phyloP scores from a whole-genome alignment of 805 yeast genomes.

The Blastobotrys chiropterorum region DNA sequence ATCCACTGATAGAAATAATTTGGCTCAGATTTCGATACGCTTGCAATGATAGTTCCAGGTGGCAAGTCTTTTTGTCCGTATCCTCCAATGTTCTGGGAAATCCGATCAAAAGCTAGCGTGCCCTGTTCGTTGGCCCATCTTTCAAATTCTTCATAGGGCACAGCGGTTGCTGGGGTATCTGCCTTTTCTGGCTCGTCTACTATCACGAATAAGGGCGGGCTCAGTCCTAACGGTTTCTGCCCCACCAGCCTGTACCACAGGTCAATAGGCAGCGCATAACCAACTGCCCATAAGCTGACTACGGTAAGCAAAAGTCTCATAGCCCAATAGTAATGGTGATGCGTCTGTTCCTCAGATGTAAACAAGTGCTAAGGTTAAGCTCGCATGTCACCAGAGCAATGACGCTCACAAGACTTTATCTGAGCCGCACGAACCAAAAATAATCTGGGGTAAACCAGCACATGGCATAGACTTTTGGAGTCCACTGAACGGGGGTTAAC shows the following conservation, averaged over 20 bases:
- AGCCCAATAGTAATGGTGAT: neutral
- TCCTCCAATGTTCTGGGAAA: conserved; percentile 55
- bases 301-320: neutral
- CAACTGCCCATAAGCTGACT: neutral
- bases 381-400: neutral
- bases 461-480: too few relatives aligned
- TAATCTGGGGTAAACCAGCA: neutral
- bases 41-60: conserved; percentile 76
- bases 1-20: conserved; percentile 88
- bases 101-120: conserved; percentile 38
- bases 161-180: neutral
- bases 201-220: neutral
- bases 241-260: neutral
- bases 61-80: conserved; percentile 35
- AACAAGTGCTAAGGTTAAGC: too few relatives aligned
- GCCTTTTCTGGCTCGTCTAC: neutral
- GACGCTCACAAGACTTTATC: too few relatives aligned
- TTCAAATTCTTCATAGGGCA: conserved; percentile 33
- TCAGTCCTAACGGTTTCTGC: neutral
- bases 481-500: too few relatives aligned
- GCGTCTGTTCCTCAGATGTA: too few relatives aligned
- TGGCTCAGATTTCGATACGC: conserved; percentile 67
- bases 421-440: neutral
- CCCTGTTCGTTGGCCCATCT: conserved; percentile 45
- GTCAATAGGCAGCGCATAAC: neutral